phyloP scores from a whole-genome alignment of 2,329 filamentous ascomycete species.

The Alternaria sp. region DNA sequence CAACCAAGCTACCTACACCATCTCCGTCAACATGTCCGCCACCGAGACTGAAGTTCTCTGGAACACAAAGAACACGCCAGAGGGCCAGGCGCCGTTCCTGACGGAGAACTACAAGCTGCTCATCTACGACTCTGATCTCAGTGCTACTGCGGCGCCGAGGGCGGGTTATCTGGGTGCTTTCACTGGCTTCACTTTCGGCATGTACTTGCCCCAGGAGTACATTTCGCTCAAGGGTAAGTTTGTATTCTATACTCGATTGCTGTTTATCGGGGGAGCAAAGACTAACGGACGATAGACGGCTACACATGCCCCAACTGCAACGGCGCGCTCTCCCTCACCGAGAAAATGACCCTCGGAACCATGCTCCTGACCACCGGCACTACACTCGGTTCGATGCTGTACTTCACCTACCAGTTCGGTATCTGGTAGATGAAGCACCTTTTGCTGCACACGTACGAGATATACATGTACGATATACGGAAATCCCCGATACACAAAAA shows the following conservation, averaged over 20 bases:
- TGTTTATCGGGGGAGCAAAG: too few relatives aligned
- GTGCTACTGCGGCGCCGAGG: constrained; percentile 59
- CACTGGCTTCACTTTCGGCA: constrained; percentile 65
- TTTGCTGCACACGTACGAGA: background rate
- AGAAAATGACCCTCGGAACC: constrained; percentile 64
- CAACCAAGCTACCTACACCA: constrained; percentile 68
- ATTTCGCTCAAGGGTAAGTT: constrained; percentile 59
- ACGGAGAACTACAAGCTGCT: constrained; percentile 69
- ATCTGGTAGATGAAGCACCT: constrained; percentile 41
- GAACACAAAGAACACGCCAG: constrained; percentile 60
- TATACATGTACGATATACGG: background rate
- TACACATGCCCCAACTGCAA: constrained; percentile 66
- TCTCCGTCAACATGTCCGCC: constrained; percentile 66
- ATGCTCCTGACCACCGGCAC: constrained; percentile 64
- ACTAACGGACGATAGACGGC: constrained; percentile 48
- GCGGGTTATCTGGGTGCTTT: constrained; percentile 65
- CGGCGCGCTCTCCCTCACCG: constrained; percentile 60
- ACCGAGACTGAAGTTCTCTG: constrained; percentile 63
- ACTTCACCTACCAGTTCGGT: constrained; percentile 58
- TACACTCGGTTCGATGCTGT: constrained; percentile 66
- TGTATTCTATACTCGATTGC: background rate
- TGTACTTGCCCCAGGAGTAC: constrained; percentile 66
- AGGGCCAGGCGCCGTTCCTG: constrained; percentile 57
- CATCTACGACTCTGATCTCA: constrained; percentile 66
- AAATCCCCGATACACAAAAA: background rate